phyloP scores from a whole-genome alignment of 2,329 filamentous ascomycete genomes.

The Conoideocrella luteorostrata region DNA sequence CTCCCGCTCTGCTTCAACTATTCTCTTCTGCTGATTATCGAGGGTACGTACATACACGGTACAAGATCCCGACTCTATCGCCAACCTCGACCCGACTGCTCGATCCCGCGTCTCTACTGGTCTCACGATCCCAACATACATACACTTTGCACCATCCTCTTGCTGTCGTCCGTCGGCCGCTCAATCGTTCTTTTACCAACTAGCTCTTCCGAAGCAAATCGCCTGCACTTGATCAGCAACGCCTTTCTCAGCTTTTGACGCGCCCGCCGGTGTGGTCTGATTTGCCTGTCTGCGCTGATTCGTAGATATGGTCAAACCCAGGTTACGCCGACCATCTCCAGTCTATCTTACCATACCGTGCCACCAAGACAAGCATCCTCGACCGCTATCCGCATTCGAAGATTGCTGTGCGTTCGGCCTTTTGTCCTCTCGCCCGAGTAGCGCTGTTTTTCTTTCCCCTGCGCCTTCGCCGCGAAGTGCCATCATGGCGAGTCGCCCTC shows the following conservation, averaged over 20 bases:
- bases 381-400: slow-evolving; percentile 37
- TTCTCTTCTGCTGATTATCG: too few species aligned
- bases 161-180: too few species aligned
- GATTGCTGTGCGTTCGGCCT: slow-evolving; percentile 36
- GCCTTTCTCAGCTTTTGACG: background rate
- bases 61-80: too few species aligned
- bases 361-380: slow-evolving; percentile 36
- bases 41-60: too few species aligned
- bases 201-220: too few species aligned
- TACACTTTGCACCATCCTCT: too few species aligned
- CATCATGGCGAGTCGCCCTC: slow-evolving; percentile 36
- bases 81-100: too few species aligned
- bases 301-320: slow-evolving; percentile 26
- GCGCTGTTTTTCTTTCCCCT: slow-evolving; percentile 40
- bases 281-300: background rate
- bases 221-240: background rate
- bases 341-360: slow-evolving; percentile 33
- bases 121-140: too few species aligned
- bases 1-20: too few species aligned
- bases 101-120: too few species aligned
- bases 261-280: background rate
- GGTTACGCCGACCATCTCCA: slow-evolving; percentile 38
- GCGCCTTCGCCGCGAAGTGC: slow-evolving; percentile 26
- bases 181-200: too few species aligned
- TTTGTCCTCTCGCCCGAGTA: slow-evolving; percentile 41